phyloP scores from a whole-genome alignment of 1,284 basidiomycete genomes.

The Marasmius sp. region DNA sequence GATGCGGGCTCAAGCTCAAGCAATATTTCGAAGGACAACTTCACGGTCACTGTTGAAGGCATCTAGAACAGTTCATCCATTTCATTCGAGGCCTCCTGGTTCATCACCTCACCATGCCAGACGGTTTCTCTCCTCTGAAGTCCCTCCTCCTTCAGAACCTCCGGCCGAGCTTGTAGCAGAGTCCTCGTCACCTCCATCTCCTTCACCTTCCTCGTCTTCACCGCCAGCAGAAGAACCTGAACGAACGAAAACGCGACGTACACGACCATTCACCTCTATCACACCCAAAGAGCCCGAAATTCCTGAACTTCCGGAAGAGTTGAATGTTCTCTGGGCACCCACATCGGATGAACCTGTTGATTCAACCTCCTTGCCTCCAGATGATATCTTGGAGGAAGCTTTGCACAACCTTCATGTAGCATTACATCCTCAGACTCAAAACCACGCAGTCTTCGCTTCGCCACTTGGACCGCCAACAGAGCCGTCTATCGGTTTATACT shows the following conservation, averaged over 20 bases:
- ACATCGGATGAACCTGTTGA: slow-evolving; percentile 31
- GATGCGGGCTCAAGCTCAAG: slow-evolving; percentile 58
- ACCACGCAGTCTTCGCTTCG: slow-evolving; percentile 62
- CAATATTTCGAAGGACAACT: slow-evolving; percentile 47
- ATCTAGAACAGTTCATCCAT: slow-evolving; percentile 15
- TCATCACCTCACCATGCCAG: background rate
- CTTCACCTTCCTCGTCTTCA: background rate
- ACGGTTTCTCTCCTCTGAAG: slow-evolving; percentile 17
- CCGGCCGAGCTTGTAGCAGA: background rate
- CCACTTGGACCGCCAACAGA: slow-evolving; percentile 55
- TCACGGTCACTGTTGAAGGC: slow-evolving; percentile 42
- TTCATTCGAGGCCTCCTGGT: background rate
- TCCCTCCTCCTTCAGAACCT: background rate
- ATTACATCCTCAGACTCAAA: slow-evolving; percentile 77
- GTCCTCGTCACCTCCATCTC: background rate
- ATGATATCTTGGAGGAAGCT: slow-evolving; percentile 67
- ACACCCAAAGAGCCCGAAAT: slow-evolving; percentile 36
- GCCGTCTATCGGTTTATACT: slow-evolving; percentile 78
- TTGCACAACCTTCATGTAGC: slow-evolving; percentile 72
- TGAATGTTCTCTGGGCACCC: slow-evolving; percentile 68
- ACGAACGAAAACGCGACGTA: slow-evolving; percentile 42
- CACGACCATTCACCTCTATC: slow-evolving; percentile 26
- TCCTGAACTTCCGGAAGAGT: slow-evolving; percentile 49
- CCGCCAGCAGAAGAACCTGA: slow-evolving; percentile 39
- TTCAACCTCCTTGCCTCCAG: slow-evolving; percentile 41